Percentiles rank a stretch among this genome's conserved stretches.
Evolutionary conservation across 257 asterid species (phyloP).

Genomic region (Lavandula angustifolia): DNA sequence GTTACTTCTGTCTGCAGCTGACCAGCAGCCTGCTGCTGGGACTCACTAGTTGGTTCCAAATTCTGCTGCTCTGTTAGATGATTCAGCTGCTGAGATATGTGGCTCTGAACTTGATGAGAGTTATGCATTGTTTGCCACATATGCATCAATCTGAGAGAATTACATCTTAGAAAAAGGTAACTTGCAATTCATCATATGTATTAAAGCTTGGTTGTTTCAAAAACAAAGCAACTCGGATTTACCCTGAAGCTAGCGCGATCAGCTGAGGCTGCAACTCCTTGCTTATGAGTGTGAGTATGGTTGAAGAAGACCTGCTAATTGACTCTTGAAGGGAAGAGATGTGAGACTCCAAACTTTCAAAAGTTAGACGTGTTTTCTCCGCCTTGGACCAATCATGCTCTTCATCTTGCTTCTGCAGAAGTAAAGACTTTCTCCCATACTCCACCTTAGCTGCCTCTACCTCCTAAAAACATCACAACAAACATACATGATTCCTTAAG

Average conservation of each 20-base stretch:
- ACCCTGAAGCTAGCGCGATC: conserved; percentile 75
- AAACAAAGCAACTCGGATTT: conserved; percentile 20
- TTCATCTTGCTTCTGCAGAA: conserved; percentile 65
- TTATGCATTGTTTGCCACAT: conserved; percentile 75
- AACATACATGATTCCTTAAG: not conserved
- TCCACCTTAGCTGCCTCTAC: conserved; percentile 68
- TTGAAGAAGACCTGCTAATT: conserved; percentile 49
- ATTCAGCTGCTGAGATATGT: conserved; percentile 62
- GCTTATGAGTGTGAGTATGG: conserved; percentile 52
- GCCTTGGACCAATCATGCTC: conserved; percentile 64
- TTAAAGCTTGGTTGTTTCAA: not conserved
- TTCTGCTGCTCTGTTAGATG: conserved; percentile 53
- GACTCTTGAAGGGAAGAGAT: conserved; percentile 63
- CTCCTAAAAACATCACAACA: conserved; percentile 42
- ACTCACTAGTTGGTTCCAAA: conserved; percentile 58
- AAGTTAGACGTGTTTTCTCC: conserved; percentile 57
- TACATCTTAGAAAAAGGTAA: not conserved
- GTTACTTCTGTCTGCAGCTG: conserved; percentile 79
- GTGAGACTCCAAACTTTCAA: conserved; percentile 60
- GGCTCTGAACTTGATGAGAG: conserved; percentile 71
- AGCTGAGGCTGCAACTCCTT: conserved; percentile 80
- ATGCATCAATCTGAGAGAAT: conserved; percentile 52
- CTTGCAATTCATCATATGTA: not conserved
- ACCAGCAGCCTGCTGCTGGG: conserved; percentile 68
- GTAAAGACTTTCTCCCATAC: conserved; percentile 50